Base-by-base conservation (phyloP, 768 basidiomycete species). In the Astraeus odoratus region DNA sequence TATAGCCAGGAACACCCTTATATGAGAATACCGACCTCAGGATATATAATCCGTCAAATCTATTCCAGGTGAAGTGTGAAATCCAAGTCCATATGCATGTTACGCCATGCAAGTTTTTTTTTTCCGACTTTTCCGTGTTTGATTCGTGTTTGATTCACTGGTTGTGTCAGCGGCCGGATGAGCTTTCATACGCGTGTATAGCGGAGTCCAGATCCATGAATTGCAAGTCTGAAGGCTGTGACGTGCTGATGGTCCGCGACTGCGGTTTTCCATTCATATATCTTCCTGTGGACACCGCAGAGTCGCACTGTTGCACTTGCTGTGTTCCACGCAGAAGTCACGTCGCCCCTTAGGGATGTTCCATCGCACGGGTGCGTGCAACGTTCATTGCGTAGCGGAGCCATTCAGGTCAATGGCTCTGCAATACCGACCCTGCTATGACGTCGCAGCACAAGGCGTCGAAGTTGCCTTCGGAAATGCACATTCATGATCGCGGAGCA, bases 11-110 rank as follows among this genome's bases (percentile, higher is more conserved):
- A 70, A 4, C 77, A 77, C 53, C 76, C 76, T 7, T 78, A 78
- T 48, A 77, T 49, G 75, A 78, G 73, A 80, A 2, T 75, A 77
- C 57, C 70, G 65, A 35, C 57, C 75, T 2, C 71, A 76, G 55
- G 64, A 71, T 49, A 59, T 72, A 40, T 70, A 53, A 71, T 7
- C 10, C 23, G 15, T 35, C 15, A 15, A 26, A 26, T 20, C 19
- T 15, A 38, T 10, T n/a, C 43, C 16, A 10, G 23, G 13, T 25
- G 9, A 12, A 31, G 18, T 26, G 22, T 39, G 39, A 30, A 19
- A 23, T 43, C 30, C n/a, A n/a, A n/a, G 30, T 5, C 15, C 23
- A 29, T 39, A 25, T 23, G 22, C 12, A 36, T 18, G 19, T 43
- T 26, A 25, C 9, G 36, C 35, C 34, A 15, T 39, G 39, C 39